A percentile compares a stretch with the other conserved stretches of the same genome.
phyloP scores from a whole-genome alignment of 2,329 filamentous ascomycete genomes.

The Fusarium gaditjirri region DNA sequence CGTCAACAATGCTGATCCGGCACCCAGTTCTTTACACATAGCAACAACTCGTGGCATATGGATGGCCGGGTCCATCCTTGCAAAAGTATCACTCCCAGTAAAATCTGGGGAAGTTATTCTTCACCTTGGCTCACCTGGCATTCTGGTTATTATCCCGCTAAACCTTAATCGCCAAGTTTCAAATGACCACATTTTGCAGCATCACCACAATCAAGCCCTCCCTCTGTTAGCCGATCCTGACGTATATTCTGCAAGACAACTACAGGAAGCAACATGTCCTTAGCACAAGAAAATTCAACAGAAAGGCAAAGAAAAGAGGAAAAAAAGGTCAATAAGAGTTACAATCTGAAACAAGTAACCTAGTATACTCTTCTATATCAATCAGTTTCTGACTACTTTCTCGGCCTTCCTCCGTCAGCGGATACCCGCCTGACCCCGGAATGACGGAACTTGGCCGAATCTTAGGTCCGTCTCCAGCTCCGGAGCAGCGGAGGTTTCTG shows the following conservation, averaged over 20 bases:
- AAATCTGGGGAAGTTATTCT: conserved; percentile 21
- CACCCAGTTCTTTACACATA: background rate
- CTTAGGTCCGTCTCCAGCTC: conserved; percentile 24
- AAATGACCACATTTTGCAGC: background rate
- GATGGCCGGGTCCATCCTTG: background rate
- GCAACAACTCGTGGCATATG: background rate
- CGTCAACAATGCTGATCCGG: background rate
- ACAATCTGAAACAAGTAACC: background rate
- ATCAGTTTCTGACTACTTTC: background rate
- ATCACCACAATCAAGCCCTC: background rate
- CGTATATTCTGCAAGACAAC: background rate
- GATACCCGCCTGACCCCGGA: conserved; percentile 28
- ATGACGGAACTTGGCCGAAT: conserved; percentile 45
- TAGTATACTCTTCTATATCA: background rate
- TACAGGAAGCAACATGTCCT: background rate
- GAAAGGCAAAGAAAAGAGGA: background rate
- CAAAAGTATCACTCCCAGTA: background rate
- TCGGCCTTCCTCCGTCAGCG: conserved; percentile 42
- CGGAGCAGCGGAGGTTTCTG: conserved; percentile 47
- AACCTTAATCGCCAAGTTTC: background rate
- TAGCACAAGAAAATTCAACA: background rate
- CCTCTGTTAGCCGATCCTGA: background rate
- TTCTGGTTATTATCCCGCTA: background rate
- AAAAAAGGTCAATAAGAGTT: background rate
- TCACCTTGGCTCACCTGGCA: conserved; percentile 25